These are phyloP conservation scores for Dittrichia graveolens DNA, from an alignment of 129 eudicot species.

Conservation along the genomic window DNA sequence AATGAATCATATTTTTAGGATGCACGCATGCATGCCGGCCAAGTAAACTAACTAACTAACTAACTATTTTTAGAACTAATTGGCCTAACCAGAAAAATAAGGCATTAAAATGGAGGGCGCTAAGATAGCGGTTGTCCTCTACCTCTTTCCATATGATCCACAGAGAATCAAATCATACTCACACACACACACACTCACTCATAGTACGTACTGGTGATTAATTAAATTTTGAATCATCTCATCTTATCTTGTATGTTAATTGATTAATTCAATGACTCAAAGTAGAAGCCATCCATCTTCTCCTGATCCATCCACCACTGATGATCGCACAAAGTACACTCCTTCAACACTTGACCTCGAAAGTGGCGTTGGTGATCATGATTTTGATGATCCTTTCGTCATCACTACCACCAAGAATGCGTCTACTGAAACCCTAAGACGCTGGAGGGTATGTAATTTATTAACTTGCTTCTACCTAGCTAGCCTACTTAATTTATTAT, in stretches of 20 bases:
- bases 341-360: conserved; percentile 52
- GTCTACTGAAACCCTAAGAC: conserved; percentile 55
- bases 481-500: no score
- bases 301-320: neutral
- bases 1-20: no score
- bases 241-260: neutral
- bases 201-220: neutral
- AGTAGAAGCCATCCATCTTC: conserved; percentile 25
- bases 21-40: no score
- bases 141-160: conserved; percentile 11
- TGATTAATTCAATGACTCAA: conserved; percentile 15
- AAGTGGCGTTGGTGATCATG: conserved; percentile 22
- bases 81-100: no score
- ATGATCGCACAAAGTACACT: no score
- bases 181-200: neutral
- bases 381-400: conserved; percentile 71
- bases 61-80: no score
- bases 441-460: conserved; percentile 77
- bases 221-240: neutral
- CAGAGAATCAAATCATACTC: neutral
- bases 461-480: no score
- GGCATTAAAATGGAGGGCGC: neutral
- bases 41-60: no score
- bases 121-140: conserved; percentile 35
- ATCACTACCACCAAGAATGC: conserved; percentile 83